A percentile compares a stretch with the other conserved stretches of the same genome.
These are phyloP conservation scores for Barnettozyma sp. DNA, from an alignment of 805 yeast genomes.

Conservation along the genomic window DNA sequence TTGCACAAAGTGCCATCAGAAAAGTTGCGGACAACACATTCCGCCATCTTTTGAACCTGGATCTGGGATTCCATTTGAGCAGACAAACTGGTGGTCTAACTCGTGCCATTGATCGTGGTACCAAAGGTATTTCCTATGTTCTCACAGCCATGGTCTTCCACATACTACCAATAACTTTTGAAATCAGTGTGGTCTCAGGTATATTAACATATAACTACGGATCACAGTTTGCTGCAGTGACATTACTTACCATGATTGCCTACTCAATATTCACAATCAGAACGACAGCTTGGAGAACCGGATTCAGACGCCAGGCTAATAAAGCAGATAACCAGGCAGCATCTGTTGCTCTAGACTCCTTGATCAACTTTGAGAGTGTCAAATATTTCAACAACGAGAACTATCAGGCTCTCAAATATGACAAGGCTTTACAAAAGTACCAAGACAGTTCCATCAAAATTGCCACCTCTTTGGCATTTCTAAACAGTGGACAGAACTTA, in stretches of 20 bases:
- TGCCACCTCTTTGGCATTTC: constrained; percentile 75
- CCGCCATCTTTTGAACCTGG: constrained; percentile 73
- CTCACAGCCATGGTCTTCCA: constrained; percentile 97
- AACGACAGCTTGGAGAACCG: constrained; percentile 95
- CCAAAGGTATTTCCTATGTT: constrained; percentile 93
- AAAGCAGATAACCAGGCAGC: constrained; percentile 95
- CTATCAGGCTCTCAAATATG: constrained; percentile 74
- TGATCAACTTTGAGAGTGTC: constrained; percentile 91
- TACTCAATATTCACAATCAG: constrained; percentile 82
- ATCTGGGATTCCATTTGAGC: constrained; percentile 81
- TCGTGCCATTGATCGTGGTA: constrained; percentile 94
- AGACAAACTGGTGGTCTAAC: constrained; percentile 95
- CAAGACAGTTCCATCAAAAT: constrained; percentile 65
- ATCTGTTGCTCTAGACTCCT: constrained; percentile 85
- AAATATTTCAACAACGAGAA: constrained; percentile 89
- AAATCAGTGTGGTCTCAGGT: constrained; percentile 89
- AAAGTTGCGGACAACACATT: constrained; percentile 86
- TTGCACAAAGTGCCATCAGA: constrained; percentile 90
- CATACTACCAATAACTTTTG: constrained; percentile 86
- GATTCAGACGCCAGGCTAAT: constrained; percentile 83
- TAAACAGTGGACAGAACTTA: constrained; percentile 73
- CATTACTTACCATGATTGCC: constrained; percentile 80
- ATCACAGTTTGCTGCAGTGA: constrained; percentile 77
- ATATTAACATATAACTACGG: constrained; percentile 92
- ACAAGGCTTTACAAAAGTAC: constrained; percentile 63